Evolutionary conservation across 2,329 filamentous ascomycete species (phyloP).

Genomic region (Amylocarpus encephaloides): DNA sequence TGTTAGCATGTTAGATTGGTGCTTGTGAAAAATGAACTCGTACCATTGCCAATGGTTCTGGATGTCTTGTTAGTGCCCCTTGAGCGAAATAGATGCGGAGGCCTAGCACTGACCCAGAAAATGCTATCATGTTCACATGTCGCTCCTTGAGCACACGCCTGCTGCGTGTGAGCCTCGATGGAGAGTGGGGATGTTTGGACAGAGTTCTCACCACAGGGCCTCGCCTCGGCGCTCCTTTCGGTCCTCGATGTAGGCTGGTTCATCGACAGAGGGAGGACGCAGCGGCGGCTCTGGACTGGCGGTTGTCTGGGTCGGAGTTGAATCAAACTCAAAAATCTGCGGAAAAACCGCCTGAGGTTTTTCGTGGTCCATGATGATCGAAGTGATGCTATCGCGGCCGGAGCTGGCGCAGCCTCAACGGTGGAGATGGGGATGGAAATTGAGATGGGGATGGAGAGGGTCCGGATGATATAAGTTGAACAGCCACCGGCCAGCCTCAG

Average conservation of each 20-base stretch:
- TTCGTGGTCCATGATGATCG: conserved; percentile 25
- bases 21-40: background rate
- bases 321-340: conserved; percentile 22
- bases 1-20: conserved; percentile 7
- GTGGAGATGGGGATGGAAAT: background rate
- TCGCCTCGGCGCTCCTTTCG: conserved; percentile 25
- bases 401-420: background rate
- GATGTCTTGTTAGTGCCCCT: conserved; percentile 3
- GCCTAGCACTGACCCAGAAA: conserved; percentile 34
- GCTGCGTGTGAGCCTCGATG: conserved; percentile 8
- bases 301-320: conserved; percentile 16
- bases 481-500: background rate
- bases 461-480: background rate
- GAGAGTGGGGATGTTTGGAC: background rate
- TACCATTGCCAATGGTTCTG: conserved; percentile 38
- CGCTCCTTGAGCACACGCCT: conserved; percentile 37
- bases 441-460: background rate
- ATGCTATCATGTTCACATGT: conserved; percentile 41
- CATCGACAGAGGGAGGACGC: conserved; percentile 19
- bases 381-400: background rate
- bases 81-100: background rate
- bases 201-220: conserved; percentile 23
- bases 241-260: conserved; percentile 22
- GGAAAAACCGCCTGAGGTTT: conserved; percentile 26
- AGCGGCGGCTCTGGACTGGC: conserved; percentile 18